These are phyloP conservation scores for Zygotorulaspora danielsina DNA, from an alignment of 805 yeast species.

Conservation along the genomic window DNA sequence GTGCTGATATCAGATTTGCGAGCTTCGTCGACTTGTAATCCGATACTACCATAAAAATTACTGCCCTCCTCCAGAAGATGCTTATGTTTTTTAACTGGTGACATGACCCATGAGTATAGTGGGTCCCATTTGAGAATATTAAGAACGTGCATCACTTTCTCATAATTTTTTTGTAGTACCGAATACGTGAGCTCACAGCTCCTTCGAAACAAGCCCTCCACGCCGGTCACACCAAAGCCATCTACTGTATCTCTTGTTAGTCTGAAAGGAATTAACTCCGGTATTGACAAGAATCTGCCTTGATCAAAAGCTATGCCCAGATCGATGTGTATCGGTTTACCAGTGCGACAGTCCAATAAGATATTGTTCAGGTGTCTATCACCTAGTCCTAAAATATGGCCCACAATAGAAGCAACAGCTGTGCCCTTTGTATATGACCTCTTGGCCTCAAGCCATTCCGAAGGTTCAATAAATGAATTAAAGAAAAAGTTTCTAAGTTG, in stretches of 20 bases:
- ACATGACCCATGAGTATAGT: conserved; percentile 82
- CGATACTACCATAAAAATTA: conserved; percentile 9
- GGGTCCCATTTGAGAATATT: conserved; percentile 92
- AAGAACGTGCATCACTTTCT: conserved; percentile 71
- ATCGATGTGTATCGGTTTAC: conserved; percentile 95
- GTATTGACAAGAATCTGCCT: conserved; percentile 76
- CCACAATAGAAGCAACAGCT: conserved; percentile 82
- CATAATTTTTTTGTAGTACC: conserved; percentile 60
- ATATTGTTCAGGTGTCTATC: conserved; percentile 93
- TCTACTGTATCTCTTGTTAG: conserved; percentile 86
- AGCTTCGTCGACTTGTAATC: conserved; percentile 14
- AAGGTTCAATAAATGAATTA: conserved; percentile 59
- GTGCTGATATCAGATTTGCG: conserved; percentile 10
- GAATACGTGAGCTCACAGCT: conserved; percentile 70
- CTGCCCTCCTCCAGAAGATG: conserved; percentile 28
- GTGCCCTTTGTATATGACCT: conserved; percentile 67
- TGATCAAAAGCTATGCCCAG: conserved; percentile 96
- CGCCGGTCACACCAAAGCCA: conserved; percentile 88
- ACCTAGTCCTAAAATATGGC: conserved; percentile 85
- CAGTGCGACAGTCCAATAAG: conserved; percentile 69
- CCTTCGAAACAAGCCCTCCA: conserved; percentile 67
- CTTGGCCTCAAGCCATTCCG: conserved; percentile 68
- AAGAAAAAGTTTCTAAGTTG: conserved; percentile 67
- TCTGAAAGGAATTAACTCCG: conserved; percentile 92
- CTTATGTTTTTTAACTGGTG: conserved; percentile 61